A percentile compares a stretch with the other conserved stretches of the same genome.
Conservation (phyloP, 73 alveolate genomes). For the Paraurostyla sp. region DNA sequence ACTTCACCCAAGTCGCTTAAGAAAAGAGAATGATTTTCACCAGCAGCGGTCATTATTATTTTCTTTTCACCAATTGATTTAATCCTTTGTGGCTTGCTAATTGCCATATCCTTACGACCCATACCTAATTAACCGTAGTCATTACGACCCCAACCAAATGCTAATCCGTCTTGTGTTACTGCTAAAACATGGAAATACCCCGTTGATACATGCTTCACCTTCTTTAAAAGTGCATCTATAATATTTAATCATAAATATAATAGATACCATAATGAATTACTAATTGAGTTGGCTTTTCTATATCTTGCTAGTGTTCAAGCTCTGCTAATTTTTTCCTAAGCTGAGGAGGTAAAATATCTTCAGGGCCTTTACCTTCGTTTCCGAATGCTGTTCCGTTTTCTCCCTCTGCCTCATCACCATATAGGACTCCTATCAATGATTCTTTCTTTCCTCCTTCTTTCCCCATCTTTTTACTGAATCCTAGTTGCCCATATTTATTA, state of each 20-base stretch:
- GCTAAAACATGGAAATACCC: constrained; percentile 75
- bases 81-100: constrained; percentile 55
- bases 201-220: constrained; percentile 49
- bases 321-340: constrained; percentile 33
- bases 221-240: constrained; percentile 52
- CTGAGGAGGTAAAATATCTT: constrained; percentile 40
- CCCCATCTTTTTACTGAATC: constrained; percentile 15
- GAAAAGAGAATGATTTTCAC: constrained; percentile 87
- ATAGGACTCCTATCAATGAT: neutral
- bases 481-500: constrained; percentile 68
- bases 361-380: neutral
- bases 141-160: constrained; percentile 80
- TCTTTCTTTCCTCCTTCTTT: neutral
- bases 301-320: constrained; percentile 7
- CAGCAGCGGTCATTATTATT: constrained; percentile 81
- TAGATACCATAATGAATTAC: constrained; percentile 22
- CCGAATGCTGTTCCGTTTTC: constrained; percentile 1
- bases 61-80: constrained; percentile 66
- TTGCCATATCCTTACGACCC: constrained; percentile 51
- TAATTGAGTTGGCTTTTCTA: constrained; percentile 15
- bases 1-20: constrained; percentile 88
- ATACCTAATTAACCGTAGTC: constrained; percentile 79
- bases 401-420: constrained; percentile 57
- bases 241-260: neutral
- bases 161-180: constrained; percentile 62